These are phyloP conservation scores for Sanchytrium tribonematis DNA, from an alignment of 371 early-diverging fungal genomes.

Conservation along the genomic window DNA sequence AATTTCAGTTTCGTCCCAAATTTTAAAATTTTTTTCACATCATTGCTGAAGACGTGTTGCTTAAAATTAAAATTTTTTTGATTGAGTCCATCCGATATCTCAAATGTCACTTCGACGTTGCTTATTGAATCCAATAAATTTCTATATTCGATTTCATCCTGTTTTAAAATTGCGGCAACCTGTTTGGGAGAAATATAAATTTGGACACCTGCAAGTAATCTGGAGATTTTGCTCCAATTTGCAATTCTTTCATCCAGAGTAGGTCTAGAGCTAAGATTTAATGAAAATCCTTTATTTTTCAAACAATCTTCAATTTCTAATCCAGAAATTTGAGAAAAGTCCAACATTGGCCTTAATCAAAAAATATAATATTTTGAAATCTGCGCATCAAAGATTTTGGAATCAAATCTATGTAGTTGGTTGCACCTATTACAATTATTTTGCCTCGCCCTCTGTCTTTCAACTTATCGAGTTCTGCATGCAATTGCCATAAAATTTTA, in stretches of 20 bases:
- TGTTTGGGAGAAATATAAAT: not conserved
- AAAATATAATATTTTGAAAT: not conserved
- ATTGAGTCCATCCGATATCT: not conserved
- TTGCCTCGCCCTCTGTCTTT: not conserved
- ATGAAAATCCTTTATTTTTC: not conserved
- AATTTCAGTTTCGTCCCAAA: not conserved
- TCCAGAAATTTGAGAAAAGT: not conserved
- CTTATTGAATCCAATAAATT: not conserved
- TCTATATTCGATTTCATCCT: not conserved
- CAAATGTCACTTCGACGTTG: not conserved
- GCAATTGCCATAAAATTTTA: not conserved
- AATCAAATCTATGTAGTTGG: not conserved
- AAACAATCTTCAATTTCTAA: not conserved
- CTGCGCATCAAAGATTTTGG: not conserved
- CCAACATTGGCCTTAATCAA: constrained; percentile 1
- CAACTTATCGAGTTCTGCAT: not conserved
- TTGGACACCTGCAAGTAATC: not conserved
- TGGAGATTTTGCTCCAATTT: not conserved
- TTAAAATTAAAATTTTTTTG: not conserved
- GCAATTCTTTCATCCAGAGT: not conserved
- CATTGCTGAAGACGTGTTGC: not conserved
- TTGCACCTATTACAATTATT: not conserved
- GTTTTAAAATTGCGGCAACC: not conserved
- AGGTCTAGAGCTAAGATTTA: not conserved
- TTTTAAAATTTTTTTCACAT: not conserved